Percentiles rank a stretch among this genome's conserved stretches.
Evolutionary conservation across 176 grass and related monocot genomes (phyloP).

Genomic region (Carex cristatella): DNA sequence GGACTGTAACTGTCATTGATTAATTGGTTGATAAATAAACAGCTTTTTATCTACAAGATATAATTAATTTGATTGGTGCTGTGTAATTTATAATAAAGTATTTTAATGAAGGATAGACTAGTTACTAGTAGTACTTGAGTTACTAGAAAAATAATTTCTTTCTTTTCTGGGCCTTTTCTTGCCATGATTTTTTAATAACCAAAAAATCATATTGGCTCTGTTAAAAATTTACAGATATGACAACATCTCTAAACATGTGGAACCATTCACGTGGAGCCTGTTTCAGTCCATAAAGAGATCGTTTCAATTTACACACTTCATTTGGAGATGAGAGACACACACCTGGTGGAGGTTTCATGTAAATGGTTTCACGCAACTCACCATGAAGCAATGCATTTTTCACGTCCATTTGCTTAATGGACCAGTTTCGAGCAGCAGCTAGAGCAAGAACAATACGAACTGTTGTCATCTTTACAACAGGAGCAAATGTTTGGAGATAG

Average conservation of each 20-base stretch:
- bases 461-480: neutral
- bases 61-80: too few relatives aligned
- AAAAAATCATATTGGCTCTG: neutral
- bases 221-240: neutral
- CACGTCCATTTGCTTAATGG: slow-evolving; percentile 6
- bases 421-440: neutral
- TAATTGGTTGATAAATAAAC: too few relatives aligned
- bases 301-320: neutral
- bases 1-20: too few relatives aligned
- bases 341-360: neutral
- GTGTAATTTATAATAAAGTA: too few relatives aligned
- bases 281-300: neutral
- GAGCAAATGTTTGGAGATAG: neutral
- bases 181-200: too few relatives aligned
- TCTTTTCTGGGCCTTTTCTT: too few relatives aligned
- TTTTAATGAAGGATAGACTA: too few relatives aligned
- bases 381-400: slow-evolving; percentile 9
- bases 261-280: slow-evolving; percentile 9
- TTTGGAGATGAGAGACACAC: neutral
- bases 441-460: neutral
- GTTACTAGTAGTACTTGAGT: too few relatives aligned
- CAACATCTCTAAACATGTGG: neutral
- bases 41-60: too few relatives aligned
- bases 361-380: neutral
- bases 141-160: too few relatives aligned